A percentile compares a stretch with the other conserved stretches of the same genome.
Conservation (phyloP, 2,329 filamentous ascomycete genomes). For the Trichoderma guizhouense region DNA sequence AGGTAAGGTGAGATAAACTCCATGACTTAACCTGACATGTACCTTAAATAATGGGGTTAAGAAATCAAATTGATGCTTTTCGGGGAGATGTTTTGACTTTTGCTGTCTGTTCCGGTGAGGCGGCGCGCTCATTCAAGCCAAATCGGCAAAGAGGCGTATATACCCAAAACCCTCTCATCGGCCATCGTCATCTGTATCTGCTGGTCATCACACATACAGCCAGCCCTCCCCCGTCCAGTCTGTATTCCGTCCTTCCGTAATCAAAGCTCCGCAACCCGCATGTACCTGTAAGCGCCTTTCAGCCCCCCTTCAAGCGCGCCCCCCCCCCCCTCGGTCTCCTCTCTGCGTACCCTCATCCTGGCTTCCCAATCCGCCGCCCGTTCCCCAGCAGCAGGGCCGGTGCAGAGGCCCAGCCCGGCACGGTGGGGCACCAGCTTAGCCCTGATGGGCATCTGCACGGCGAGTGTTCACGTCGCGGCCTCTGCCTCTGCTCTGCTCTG, state of each 20-base stretch:
- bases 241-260: background rate
- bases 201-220: background rate
- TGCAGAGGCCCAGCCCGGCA: constrained; percentile 15
- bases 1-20: background rate
- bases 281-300: constrained; percentile 5
- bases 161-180: background rate
- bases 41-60: background rate
- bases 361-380: constrained; percentile 7
- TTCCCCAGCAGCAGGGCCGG: constrained; percentile 1
- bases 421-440: constrained; percentile 2
- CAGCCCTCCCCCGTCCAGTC: too few species aligned
- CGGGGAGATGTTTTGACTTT: background rate
- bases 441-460: background rate
- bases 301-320: background rate
- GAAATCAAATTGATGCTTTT: background rate
- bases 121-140: background rate
- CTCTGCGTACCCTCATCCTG: background rate
- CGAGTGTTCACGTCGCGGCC: background rate
- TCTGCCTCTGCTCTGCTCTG: background rate
- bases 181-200: background rate
- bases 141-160: background rate
- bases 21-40: background rate
- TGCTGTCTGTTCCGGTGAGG: background rate
- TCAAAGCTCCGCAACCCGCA: background rate
- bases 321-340: background rate